Conservation (phyloP, 1,284 basidiomycete species). For the Exsudoporus floridanus region DNA sequence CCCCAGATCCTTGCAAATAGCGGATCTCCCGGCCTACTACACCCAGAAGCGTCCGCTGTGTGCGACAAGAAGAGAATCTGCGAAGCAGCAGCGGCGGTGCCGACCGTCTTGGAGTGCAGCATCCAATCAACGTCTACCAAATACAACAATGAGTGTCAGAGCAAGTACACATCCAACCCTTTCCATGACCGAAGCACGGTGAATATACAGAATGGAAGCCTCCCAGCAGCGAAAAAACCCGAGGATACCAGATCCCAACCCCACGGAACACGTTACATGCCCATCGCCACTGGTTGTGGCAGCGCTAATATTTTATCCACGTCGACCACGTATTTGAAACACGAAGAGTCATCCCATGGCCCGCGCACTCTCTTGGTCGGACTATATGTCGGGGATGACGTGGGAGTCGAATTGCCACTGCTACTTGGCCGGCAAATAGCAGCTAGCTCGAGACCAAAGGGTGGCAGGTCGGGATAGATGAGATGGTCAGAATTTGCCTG, state of each 20-base stretch:
- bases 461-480: conserved; percentile 18
- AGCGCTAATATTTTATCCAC: conserved; percentile 47
- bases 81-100: conserved; percentile 2
- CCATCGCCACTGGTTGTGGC: conserved; percentile 46
- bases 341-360: conserved; percentile 58
- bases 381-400: conserved; percentile 17
- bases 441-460: conserved; percentile 13
- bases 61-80: conserved; percentile 1
- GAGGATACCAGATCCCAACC: neutral
- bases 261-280: conserved; percentile 11
- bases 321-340: conserved; percentile 44
- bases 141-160: conserved; percentile 4
- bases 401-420: conserved; percentile 12
- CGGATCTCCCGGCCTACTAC: no score
- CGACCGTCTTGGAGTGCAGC: neutral
- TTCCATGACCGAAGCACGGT: no score
- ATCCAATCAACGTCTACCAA: neutral
- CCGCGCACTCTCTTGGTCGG: conserved; percentile 46
- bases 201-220: neutral
- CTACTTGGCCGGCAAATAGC: conserved; percentile 21
- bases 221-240: neutral
- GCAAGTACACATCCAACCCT: no score
- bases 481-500: conserved; percentile 3
- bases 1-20: conserved; percentile 14
- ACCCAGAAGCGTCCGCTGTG: no score